phyloP scores from a whole-genome alignment of 1,284 basidiomycete genomes.

The Ganoderma boninense region DNA sequence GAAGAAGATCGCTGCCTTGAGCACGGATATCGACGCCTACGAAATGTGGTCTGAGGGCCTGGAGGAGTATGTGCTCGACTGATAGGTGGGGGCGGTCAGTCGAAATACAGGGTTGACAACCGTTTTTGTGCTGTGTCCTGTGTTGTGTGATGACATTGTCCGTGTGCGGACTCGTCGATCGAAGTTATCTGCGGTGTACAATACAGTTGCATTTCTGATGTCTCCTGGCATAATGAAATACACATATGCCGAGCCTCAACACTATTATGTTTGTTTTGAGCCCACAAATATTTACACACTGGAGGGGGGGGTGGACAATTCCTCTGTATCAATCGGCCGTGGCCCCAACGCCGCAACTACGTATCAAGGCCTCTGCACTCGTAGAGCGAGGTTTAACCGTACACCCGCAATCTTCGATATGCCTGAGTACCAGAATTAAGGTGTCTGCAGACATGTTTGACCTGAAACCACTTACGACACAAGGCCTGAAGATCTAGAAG shows the following conservation, averaged over 20 bases:
- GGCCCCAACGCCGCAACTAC: neutral
- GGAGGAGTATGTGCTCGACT: neutral
- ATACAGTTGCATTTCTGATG: no score
- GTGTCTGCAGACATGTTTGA: neutral
- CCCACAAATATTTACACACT: no score
- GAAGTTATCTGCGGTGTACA: neutral
- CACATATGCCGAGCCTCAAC: no score
- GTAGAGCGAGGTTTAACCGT: slow-evolving; percentile 13
- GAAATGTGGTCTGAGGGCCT: slow-evolving; percentile 27
- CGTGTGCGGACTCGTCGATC: neutral
- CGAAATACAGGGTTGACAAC: no score
- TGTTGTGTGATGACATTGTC: neutral
- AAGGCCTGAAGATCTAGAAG: neutral
- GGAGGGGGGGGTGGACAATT: no score
- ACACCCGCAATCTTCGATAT: slow-evolving; percentile 8
- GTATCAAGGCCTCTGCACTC: slow-evolving; percentile 8
- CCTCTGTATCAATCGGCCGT: neutral
- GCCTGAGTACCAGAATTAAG: neutral
- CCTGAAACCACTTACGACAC: slow-evolving; percentile 8
- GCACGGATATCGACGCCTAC: slow-evolving; percentile 13
- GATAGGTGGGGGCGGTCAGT: no score
- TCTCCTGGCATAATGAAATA: no score
- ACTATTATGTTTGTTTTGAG: no score
- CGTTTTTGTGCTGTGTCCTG: no score
- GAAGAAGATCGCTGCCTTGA: slow-evolving; percentile 13